These are phyloP conservation scores for Echites panduratus DNA, from an alignment of 257 asterid species.

Conservation along the genomic window DNA sequence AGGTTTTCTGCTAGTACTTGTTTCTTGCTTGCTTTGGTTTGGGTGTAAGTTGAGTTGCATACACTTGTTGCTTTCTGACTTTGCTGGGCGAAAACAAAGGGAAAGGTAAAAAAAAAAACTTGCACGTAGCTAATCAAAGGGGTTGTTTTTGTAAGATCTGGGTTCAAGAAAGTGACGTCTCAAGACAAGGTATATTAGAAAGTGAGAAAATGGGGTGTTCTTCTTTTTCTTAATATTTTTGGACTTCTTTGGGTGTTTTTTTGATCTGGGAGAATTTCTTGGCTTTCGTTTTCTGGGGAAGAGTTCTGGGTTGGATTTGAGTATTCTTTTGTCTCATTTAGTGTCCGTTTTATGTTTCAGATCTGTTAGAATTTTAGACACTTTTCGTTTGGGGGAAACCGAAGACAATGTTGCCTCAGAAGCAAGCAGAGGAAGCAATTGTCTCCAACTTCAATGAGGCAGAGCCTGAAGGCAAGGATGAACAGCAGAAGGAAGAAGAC, in stretches of 20 bases:
- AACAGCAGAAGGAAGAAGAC: slow-evolving; percentile 39
- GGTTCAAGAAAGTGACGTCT: slow-evolving; percentile 32
- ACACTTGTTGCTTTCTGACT: neutral
- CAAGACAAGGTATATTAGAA: slow-evolving; percentile 24
- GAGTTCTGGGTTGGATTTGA: neutral
- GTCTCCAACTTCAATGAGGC: slow-evolving; percentile 54
- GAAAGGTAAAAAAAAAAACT: slow-evolving; percentile 3
- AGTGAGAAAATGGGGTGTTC: slow-evolving; percentile 3
- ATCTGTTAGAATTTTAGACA: slow-evolving; percentile 21
- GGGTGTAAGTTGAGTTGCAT: neutral
- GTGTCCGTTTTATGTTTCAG: slow-evolving; percentile 23
- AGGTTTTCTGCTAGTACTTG: neutral
- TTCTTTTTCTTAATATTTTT: neutral
- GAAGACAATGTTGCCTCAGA: slow-evolving; percentile 54
- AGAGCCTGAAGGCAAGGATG: slow-evolving; percentile 40
- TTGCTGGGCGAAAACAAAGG: slow-evolving; percentile 1
- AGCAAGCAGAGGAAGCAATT: slow-evolving; percentile 94
- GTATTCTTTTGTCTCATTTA: slow-evolving; percentile 28
- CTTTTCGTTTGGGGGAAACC: slow-evolving; percentile 12
- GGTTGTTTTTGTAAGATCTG: slow-evolving; percentile 15
- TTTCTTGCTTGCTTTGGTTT: neutral
- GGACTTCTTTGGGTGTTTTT: slow-evolving; percentile 7
- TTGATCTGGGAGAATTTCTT: slow-evolving; percentile 30
- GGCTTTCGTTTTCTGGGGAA: slow-evolving; percentile 36
- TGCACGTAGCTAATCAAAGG: slow-evolving; percentile 5